Percentiles rank a stretch among this genome's conserved stretches.
Conservation (phyloP, 371 early-diverging fungal genomes). For the Lichtheimia corymbifera region DNA sequence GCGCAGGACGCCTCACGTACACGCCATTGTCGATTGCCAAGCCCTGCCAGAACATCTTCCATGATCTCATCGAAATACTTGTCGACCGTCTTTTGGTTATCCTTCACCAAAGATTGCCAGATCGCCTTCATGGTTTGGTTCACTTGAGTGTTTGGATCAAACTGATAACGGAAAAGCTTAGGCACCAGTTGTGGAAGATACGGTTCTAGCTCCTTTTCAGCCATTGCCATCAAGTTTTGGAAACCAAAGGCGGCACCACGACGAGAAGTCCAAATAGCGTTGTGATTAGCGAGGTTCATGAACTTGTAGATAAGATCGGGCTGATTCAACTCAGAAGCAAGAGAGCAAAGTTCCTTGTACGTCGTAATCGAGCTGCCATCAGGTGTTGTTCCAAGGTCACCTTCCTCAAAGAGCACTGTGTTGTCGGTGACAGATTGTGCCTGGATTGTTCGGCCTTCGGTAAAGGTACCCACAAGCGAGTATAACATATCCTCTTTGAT, state of each 20-base stretch:
- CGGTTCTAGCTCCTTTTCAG: constrained; percentile 80
- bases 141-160: constrained; percentile 86
- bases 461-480: constrained; percentile 64
- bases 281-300: constrained; percentile 90
- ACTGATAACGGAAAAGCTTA: constrained; percentile 82
- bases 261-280: constrained; percentile 89
- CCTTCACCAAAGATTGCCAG: constrained; percentile 83
- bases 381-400: constrained; percentile 76
- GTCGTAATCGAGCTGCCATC: constrained; percentile 82
- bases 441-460: constrained; percentile 53
- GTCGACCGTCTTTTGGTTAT: constrained; percentile 75
- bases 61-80: constrained; percentile 81
- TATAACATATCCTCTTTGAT: constrained; percentile 67
- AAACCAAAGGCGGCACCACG: constrained; percentile 90
- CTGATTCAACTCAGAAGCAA: constrained; percentile 91
- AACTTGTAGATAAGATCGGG: constrained; percentile 95
- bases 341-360: constrained; percentile 82
- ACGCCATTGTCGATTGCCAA: constrained; percentile 88
- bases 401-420: constrained; percentile 75
- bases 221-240: constrained; percentile 73
- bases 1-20: constrained; percentile 80
- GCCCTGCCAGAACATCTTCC: constrained; percentile 70
- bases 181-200: constrained; percentile 79
- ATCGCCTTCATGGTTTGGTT: constrained; percentile 88
- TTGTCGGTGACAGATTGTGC: constrained; percentile 78